phyloP scores from a whole-genome alignment of 441 rosid species.

The Brassica balearica region DNA sequence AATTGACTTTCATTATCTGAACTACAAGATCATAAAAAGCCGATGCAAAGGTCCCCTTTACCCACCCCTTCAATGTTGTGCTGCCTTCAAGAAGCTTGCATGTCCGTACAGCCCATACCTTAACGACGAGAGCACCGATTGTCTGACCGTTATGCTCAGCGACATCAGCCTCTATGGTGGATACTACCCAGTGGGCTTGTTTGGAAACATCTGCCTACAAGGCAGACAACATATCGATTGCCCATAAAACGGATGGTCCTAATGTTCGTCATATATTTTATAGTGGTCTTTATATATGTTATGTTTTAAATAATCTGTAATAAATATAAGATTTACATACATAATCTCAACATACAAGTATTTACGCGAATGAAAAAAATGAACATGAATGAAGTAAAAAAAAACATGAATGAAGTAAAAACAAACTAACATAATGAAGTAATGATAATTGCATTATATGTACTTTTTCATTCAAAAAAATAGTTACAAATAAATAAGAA shows the following conservation, averaged over 20 bases:
- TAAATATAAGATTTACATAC: neutral
- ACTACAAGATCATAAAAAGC: neutral
- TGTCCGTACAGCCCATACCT: neutral
- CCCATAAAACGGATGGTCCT: neutral
- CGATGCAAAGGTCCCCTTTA: neutral
- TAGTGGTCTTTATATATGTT: neutral
- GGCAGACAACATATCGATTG: neutral
- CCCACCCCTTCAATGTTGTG: neutral
- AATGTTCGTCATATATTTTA: neutral
- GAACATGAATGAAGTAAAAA: neutral
- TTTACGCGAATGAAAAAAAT: neutral
- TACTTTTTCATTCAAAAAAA: neutral
- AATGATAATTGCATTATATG: neutral
- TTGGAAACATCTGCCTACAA: neutral
- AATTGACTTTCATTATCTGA: neutral
- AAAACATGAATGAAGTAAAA: neutral
- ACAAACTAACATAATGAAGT: neutral
- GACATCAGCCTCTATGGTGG: neutral
- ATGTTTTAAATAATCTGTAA: neutral
- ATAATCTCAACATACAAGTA: neutral
- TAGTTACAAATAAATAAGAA: neutral
- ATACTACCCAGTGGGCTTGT: neutral
- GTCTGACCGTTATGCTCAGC: neutral
- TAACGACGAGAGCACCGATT: neutral
- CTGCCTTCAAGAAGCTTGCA: neutral